These are phyloP conservation scores for Dendrostoma leiphaemia DNA, from an alignment of 2,329 filamentous ascomycete species.

Conservation along the genomic window DNA sequence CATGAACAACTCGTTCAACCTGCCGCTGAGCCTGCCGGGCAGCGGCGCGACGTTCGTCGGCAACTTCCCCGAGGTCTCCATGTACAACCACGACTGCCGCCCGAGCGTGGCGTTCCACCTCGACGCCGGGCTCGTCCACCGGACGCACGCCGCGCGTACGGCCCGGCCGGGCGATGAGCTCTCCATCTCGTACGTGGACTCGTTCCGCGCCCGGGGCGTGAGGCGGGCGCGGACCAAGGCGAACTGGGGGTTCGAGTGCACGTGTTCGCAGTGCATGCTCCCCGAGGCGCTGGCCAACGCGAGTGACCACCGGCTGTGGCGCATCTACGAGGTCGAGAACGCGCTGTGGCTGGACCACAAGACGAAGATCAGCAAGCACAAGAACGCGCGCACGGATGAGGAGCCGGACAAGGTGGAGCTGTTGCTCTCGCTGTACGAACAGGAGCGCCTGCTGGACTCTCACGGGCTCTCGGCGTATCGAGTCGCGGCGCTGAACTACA, in stretches of 20 bases:
- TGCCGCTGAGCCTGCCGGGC: constrained; percentile 1
- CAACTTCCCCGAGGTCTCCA: constrained; percentile 35
- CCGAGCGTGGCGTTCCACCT: constrained; percentile 37
- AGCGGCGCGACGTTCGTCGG: constrained; percentile 22
- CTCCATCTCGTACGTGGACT: constrained; percentile 38
- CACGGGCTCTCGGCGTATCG: constrained; percentile 38
- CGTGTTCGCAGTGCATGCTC: constrained; percentile 33
- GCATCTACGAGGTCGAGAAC: constrained; percentile 30
- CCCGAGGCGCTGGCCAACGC: constrained; percentile 21
- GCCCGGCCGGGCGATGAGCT: constrained; percentile 36
- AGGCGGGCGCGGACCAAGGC: constrained; percentile 30
- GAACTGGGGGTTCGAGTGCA: constrained; percentile 39
- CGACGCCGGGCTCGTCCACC: constrained; percentile 34
- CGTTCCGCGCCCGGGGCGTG: constrained; percentile 27
- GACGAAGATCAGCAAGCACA: background rate
- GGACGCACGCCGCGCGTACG: constrained; percentile 33
- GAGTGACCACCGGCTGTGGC: constrained; percentile 29
- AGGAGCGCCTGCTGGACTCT: constrained; percentile 33
- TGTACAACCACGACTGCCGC: constrained; percentile 41
- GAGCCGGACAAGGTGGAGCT: constrained; percentile 29
- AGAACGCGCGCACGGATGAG: constrained; percentile 11
- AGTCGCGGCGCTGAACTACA: constrained; percentile 37
- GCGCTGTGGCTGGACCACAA: constrained; percentile 10
- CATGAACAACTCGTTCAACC: constrained; percentile 20
- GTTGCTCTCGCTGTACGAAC: constrained; percentile 31